Evolutionary conservation across 1,284 basidiomycete genomes (phyloP), one percentile per base, ranked within the genome.

Genomic region (Paramarasmius palmivorus): DNA sequence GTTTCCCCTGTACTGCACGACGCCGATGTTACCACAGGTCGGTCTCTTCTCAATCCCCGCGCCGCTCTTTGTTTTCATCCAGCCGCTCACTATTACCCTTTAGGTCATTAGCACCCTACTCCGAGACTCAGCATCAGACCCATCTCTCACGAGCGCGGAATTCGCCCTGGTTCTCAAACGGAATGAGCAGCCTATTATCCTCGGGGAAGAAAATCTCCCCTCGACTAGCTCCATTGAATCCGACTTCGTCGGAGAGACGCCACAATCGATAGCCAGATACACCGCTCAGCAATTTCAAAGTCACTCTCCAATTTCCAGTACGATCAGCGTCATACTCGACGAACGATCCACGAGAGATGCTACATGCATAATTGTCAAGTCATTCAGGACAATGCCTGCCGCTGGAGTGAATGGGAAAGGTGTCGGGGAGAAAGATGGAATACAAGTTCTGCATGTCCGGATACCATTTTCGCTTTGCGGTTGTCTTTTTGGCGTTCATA

Each of bases 401-500:
- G 29, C 7, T 12, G 26, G 9, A 19, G n/a, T 17, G 25, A 26
- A 32, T 23, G 44, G 15, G 9, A 14, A 15, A 29, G 29, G 29
- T 32, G 29, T 32, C 12, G 29, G 29, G 6, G 29, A 32, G 29
- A 12, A 32, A 6, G 29, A 32, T 32, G 29, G 29, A 32, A 6
- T 32, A 6, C 7, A 32, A 12, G 14, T 46, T 29, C 9, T 32
- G 1, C 25, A 32, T 7, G 44, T 46, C 19, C 22, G 44, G 2
- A 46, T 46, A 46, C 44, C 44, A 12, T 46, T 46, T 19, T 17
- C 44, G 9, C 26, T 46, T 12, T 17, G 25, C 15, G 44, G 25
- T 22, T 46, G 44, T 46, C 26, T 46, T 12, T 46, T 46, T 32
- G 44, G 44, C n/a, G 19, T 46, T 12, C 44, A 46, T 32, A 46